Evolutionary conservation across 139 green algal genomes (phyloP), one percentile per base, ranked within the genome.

Genomic region (Picochlorum sp.): DNA sequence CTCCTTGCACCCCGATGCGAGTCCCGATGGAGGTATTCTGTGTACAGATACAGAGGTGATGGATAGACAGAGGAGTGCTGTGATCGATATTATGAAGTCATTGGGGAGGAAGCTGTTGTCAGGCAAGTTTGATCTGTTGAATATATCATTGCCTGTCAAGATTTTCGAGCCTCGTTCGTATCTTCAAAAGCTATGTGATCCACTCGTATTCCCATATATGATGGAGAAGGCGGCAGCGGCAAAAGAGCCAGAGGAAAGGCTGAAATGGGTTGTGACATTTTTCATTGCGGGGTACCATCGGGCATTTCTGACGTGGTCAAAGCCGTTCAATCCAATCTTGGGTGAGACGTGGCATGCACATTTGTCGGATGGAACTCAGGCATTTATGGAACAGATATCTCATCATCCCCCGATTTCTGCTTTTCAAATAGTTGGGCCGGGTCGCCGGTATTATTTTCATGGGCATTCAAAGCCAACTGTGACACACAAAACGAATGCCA

Each of bases 241-340:
- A 4, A 13, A 16, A 1, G 78, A 92, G 69, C 87, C 87, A 4
- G 46, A 88, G 32, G 65, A 81, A 63, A 76, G 86, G 14, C 84
- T 95, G 81, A 77, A 85, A 59, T 73, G 78, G 54, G 69, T 87
- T 15, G 69, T 87, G 6, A 81, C 85, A 0, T 95, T 73, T 74
- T 85, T 90, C 61, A 69, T 90, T 20, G 84, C 86, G 23, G 87
- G 64, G 23, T 77, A 78, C 47, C 71, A 82, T 52, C 68, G 71
- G 41, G 72, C 66, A 2, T 83, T 78, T 57, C 21, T 78, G 58
- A 78, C 61, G 21, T 95, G 82, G 82, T 70, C 73, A 46, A 95
- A 95, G 72, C 88, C 88, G 0, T 95, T 94, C 79, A 95, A 95
- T 68, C 88, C 88, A 1, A 88, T 95, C 16, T 72, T 95, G n/a